Percentiles rank a stretch among this genome's conserved stretches.
phyloP scores from a whole-genome alignment of 2,329 filamentous ascomycete genomes.

The Corniculantispora saksenae region DNA sequence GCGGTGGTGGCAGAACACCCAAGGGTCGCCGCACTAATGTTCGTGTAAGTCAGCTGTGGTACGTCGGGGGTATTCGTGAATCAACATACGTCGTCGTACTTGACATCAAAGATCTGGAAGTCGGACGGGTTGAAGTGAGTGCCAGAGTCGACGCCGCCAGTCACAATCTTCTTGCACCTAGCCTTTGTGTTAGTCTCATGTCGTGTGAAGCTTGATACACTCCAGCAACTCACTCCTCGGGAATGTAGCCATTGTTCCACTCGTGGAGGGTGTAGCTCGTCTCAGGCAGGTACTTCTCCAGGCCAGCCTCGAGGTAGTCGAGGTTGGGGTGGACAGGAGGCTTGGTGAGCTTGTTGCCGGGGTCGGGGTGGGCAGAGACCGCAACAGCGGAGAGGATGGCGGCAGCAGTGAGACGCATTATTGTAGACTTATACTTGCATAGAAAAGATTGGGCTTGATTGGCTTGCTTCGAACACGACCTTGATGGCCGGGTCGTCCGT shows the following conservation, averaged over 20 bases:
- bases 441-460: background rate
- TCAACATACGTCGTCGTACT: constrained; percentile 11
- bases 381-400: constrained; percentile 9
- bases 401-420: constrained; percentile 13
- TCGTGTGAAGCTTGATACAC: background rate
- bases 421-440: background rate
- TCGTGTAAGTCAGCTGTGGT: background rate
- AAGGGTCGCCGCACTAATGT: constrained; percentile 26
- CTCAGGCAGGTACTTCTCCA: constrained; percentile 11
- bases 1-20: constrained; percentile 31
- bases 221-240: background rate
- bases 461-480: background rate
- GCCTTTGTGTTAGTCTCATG: background rate
- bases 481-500: background rate
- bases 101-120: constrained; percentile 17
- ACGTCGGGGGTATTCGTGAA: background rate
- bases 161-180: constrained; percentile 14
- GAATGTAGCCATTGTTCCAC: constrained; percentile 19
- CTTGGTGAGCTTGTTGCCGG: constrained; percentile 13
- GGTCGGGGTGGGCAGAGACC: constrained; percentile 11
- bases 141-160: constrained; percentile 4
- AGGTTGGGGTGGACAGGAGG: constrained; percentile 11
- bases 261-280: constrained; percentile 9
- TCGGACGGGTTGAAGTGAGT: constrained; percentile 13
- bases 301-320: constrained; percentile 13